Percentiles rank a stretch among this genome's conserved stretches.
These are phyloP conservation scores for Phytopythium kandeliae DNA, from an alignment of 352 stramenopile species.

Conservation along the genomic window DNA sequence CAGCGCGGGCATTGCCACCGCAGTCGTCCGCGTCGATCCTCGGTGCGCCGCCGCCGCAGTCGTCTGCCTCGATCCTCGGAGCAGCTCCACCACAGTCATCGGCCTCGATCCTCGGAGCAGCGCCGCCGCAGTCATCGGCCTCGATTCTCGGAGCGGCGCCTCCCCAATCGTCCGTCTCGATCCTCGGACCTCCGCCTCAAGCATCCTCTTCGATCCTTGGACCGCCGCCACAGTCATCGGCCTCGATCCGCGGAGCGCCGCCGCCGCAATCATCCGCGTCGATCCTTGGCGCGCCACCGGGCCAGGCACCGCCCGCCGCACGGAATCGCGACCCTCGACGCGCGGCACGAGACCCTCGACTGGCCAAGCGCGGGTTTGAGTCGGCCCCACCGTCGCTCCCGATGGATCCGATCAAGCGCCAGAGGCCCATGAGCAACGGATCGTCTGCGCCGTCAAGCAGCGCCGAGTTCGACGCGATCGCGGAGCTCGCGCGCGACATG, in stretches of 20 bases:
- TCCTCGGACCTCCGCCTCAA: constrained; percentile 11
- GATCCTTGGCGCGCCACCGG: constrained; percentile 10
- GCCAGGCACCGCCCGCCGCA: constrained; percentile 12
- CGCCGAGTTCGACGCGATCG: constrained; percentile 54
- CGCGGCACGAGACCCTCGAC: constrained; percentile 45
- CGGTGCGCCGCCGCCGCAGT: constrained; percentile 18
- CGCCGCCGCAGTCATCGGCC: background rate
- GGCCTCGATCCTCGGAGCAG: background rate
- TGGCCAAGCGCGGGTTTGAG: constrained; percentile 31
- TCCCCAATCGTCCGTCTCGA: constrained; percentile 8
- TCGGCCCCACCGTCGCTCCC: background rate
- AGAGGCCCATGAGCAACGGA: constrained; percentile 12
- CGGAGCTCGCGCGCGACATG: constrained; percentile 72
- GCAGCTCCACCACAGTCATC: constrained; percentile 18
- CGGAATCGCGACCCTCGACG: constrained; percentile 50
- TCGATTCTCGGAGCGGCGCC: constrained; percentile 12
- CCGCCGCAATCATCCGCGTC: constrained; percentile 2
- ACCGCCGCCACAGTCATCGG: constrained; percentile 11
- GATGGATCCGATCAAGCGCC: constrained; percentile 18
- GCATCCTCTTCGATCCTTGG: constrained; percentile 21
- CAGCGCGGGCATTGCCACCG: constrained; percentile 17
- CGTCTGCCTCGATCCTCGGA: background rate
- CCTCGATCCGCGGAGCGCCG: constrained; percentile 7
- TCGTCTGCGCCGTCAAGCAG: constrained; percentile 6
- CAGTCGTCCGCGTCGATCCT: constrained; percentile 8